Percentiles rank a stretch among this genome's conserved stretches.
Conservation (phyloP, 2,329 filamentous ascomycete species). For the Alternaria consortialis region DNA sequence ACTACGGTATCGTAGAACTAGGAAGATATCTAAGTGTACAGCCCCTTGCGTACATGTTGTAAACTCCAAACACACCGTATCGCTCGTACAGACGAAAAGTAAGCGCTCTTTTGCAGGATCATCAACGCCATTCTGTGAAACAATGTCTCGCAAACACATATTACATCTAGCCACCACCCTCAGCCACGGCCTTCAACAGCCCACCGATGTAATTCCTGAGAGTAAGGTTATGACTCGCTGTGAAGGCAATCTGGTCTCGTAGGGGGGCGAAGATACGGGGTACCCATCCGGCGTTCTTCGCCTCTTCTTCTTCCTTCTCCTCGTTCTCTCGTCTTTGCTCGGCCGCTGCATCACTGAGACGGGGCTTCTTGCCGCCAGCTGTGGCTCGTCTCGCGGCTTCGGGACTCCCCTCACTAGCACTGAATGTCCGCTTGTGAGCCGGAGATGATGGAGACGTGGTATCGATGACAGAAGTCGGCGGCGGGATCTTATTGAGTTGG, state of each 20-base stretch:
- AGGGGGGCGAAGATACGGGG: slow-evolving; percentile 73
- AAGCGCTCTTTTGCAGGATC: not conserved
- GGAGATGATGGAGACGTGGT: slow-evolving; percentile 37
- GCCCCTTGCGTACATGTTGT: not conserved
- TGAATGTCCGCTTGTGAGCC: slow-evolving; percentile 42
- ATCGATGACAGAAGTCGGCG: slow-evolving; percentile 33
- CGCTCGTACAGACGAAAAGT: slow-evolving; percentile 1
- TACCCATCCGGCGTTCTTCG: slow-evolving; percentile 68
- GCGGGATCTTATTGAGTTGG: slow-evolving; percentile 51
- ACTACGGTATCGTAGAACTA: not conserved
- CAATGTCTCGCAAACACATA: not conserved
- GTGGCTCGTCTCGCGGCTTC: slow-evolving; percentile 35
- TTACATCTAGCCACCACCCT: slow-evolving; percentile 38
- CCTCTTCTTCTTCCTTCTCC: slow-evolving; percentile 58
- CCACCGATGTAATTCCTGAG: slow-evolving; percentile 51
- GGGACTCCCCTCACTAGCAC: slow-evolving; percentile 39
- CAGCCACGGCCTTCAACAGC: slow-evolving; percentile 48
- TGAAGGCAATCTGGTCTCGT: slow-evolving; percentile 70
- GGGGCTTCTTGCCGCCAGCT: slow-evolving; percentile 55
- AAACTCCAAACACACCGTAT: slow-evolving; percentile 5
- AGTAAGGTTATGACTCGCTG: slow-evolving; percentile 71
- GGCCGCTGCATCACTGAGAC: slow-evolving; percentile 43
- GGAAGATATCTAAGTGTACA: slow-evolving; percentile 1
- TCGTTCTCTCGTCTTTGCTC: slow-evolving; percentile 43
- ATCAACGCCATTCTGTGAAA: slow-evolving; percentile 2